phyloP scores from a whole-genome alignment of 2,329 filamentous ascomycete species.

The Geoglossum cookeanum region DNA sequence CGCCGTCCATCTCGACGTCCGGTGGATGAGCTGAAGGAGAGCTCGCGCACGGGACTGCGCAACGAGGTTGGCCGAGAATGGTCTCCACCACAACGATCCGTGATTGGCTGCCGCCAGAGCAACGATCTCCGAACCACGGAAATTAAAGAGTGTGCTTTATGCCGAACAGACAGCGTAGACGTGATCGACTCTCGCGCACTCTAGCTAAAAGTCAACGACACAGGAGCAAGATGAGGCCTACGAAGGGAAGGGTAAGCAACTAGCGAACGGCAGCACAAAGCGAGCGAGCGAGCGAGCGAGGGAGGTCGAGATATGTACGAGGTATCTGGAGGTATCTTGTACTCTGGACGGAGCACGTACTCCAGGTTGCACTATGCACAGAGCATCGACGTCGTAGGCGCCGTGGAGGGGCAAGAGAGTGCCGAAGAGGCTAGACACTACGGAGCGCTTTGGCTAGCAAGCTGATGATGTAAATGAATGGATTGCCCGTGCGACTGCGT shows the following conservation, averaged over 20 bases:
- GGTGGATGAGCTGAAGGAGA: not conserved
- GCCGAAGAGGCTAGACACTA: not conserved
- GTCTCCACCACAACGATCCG: not conserved
- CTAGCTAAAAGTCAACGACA: not conserved
- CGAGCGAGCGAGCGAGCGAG: not conserved
- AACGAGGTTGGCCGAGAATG: not conserved
- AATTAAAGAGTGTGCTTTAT: not conserved
- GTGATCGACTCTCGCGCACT: not conserved
- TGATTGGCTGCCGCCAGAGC: not conserved
- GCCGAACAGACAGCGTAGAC: not conserved
- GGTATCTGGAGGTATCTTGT: too few species aligned
- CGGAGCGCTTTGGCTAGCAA: not conserved
- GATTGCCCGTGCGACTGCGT: not conserved
- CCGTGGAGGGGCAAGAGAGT: not conserved
- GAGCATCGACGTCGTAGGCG: not conserved
- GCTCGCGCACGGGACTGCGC: not conserved
- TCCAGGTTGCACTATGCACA: not conserved
- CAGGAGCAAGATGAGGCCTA: not conserved
- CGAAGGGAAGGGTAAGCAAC: not conserved
- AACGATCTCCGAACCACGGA: not conserved
- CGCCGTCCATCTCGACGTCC: constrained; percentile 52
- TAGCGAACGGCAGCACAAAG: not conserved
- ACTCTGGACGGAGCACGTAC: too few species aligned
- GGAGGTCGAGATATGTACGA: too few species aligned
- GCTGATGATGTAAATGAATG: not conserved